Evolutionary conservation across 805 yeast genomes (phyloP).

Genomic region (Peterozyma toletana): DNA sequence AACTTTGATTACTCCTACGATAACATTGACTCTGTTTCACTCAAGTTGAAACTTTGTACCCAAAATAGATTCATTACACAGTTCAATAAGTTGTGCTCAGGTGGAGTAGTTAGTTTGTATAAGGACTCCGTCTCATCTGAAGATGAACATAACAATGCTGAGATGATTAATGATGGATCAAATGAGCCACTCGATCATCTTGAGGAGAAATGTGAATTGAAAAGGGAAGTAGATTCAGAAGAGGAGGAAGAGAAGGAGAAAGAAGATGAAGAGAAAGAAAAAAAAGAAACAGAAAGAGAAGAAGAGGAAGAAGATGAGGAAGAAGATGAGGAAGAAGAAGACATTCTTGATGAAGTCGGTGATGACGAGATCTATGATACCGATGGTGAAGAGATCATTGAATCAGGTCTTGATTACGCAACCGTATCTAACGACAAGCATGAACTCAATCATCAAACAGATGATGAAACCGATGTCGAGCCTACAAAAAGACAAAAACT

Average conservation of each 20-base stretch:
- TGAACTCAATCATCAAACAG: too few species aligned
- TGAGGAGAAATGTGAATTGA: too few species aligned
- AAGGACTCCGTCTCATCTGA: too few species aligned
- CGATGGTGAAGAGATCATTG: too few species aligned
- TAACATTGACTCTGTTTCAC: conserved; percentile 1
- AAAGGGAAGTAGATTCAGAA: background rate
- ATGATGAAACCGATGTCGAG: too few species aligned
- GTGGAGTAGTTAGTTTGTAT: too few species aligned
- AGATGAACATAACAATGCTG: too few species aligned
- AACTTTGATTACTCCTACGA: background rate
- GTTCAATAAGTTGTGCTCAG: conserved; percentile 4
- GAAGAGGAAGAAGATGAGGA: conserved; percentile 5
- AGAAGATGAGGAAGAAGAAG: conserved; percentile 17
- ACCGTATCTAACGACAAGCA: too few species aligned
- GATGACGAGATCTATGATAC: conserved; percentile 6
- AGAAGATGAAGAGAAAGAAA: conserved; percentile 3
- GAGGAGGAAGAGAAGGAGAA: background rate
- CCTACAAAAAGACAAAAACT: too few species aligned
- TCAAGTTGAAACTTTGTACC: conserved; percentile 1
- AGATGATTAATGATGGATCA: too few species aligned
- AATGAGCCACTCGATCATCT: too few species aligned
- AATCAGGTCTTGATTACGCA: too few species aligned
- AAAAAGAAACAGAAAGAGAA: background rate
- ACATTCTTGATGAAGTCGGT: conserved; percentile 14
- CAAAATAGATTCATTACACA: conserved; percentile 6